These are phyloP conservation scores for Phytophthora capsici DNA, from an alignment of 352 stramenopile species.

Conservation along the genomic window DNA sequence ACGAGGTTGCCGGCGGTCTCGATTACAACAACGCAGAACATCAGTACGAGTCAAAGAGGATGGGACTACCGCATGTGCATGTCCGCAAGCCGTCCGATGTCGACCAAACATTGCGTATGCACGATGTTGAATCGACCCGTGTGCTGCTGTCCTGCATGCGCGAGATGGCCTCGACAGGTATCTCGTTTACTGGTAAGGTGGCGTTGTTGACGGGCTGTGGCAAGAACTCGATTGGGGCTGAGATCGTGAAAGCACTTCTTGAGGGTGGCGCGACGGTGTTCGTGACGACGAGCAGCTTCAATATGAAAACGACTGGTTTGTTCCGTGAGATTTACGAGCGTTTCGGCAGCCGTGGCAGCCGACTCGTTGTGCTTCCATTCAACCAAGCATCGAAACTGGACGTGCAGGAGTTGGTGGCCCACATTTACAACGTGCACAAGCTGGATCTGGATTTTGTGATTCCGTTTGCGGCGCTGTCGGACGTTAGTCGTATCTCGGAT, in stretches of 20 bases:
- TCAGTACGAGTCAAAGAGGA: constrained; percentile 34
- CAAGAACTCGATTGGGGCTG: constrained; percentile 83
- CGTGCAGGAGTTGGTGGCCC: constrained; percentile 65
- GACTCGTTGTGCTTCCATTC: constrained; percentile 83
- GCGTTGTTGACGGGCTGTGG: constrained; percentile 88
- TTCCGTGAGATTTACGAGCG: constrained; percentile 89
- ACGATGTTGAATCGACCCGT: constrained; percentile 84
- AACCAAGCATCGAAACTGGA: constrained; percentile 88
- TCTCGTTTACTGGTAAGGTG: constrained; percentile 86
- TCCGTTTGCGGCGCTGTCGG: constrained; percentile 85
- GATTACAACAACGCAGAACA: constrained; percentile 38
- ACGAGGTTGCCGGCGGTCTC: constrained; percentile 67
- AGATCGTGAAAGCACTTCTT: constrained; percentile 86
- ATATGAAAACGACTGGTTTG: constrained; percentile 48
- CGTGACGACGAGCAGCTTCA: constrained; percentile 87
- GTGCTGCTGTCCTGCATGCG: constrained; percentile 85
- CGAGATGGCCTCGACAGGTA: constrained; percentile 82
- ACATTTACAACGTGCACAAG: constrained; percentile 87
- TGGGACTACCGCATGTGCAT: constrained; percentile 74
- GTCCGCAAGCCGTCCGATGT: constrained; percentile 74
- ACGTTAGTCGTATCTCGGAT: constrained; percentile 80
- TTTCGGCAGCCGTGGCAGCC: constrained; percentile 79
- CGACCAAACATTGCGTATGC: constrained; percentile 82
- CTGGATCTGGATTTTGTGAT: constrained; percentile 89
- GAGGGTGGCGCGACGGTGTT: constrained; percentile 88